phyloP scores from a whole-genome alignment of 2,329 filamentous ascomycete genomes.

The Graphilbum fragrans region DNA sequence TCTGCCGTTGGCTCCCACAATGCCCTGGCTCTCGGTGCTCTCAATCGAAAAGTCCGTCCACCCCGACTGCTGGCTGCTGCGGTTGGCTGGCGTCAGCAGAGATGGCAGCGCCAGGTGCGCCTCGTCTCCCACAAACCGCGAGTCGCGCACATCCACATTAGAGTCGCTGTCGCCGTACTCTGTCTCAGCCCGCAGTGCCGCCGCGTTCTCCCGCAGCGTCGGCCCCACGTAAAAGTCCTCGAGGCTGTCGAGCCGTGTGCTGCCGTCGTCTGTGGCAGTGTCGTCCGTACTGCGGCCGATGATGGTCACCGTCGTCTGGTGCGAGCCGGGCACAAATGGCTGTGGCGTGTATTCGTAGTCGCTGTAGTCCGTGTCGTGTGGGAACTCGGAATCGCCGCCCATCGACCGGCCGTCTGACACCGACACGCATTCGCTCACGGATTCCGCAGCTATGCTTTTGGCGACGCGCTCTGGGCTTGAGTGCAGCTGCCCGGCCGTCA shows the following conservation, averaged over 20 bases:
- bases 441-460: neutral
- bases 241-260: constrained; percentile 13
- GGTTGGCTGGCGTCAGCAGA: constrained; percentile 28
- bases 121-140: no score
- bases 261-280: constrained; percentile 4
- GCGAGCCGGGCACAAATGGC: constrained; percentile 23
- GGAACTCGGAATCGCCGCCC: neutral
- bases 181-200: constrained; percentile 14
- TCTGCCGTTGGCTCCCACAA: no score
- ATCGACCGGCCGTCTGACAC: neutral
- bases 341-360: neutral
- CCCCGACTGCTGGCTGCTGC: constrained; percentile 41
- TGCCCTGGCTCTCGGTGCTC: constrained; percentile 37
- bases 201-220: constrained; percentile 20
- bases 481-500: no score
- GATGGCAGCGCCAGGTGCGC: constrained; percentile 24
- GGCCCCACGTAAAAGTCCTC: constrained; percentile 21
- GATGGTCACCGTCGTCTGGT: constrained; percentile 36
- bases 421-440: neutral
- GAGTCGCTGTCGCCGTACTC: neutral
- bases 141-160: no score
- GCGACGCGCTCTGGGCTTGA: neutral
- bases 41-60: constrained; percentile 51
- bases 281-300: constrained; percentile 13
- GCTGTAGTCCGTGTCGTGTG: neutral